Evolutionary conservation across 768 basidiomycete species (phyloP).

Genomic region (Mycena rebaudengoi): DNA sequence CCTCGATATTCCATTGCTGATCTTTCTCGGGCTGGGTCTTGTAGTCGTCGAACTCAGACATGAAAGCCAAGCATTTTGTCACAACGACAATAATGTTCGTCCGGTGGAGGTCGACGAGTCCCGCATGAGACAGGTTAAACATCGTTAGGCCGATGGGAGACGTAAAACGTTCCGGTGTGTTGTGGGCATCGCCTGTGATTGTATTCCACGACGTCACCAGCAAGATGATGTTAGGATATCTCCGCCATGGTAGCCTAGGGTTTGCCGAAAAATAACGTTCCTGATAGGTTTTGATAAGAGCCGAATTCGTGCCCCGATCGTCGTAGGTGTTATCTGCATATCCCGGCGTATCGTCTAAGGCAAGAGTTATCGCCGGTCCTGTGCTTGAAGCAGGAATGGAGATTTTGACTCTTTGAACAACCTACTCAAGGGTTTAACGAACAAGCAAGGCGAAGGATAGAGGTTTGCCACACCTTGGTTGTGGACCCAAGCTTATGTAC

Average conservation of each 20-base stretch:
- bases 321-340: conserved; percentile 1
- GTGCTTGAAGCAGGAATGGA: background rate
- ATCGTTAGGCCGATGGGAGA: conserved; percentile 4
- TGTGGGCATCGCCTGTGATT: conserved; percentile 8
- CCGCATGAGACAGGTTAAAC: background rate
- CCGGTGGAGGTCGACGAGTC: conserved; percentile 1
- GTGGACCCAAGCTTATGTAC: background rate
- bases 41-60: conserved; percentile 8
- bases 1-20: conserved; percentile 4
- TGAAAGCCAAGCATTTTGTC: conserved; percentile 3
- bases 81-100: conserved; percentile 11
- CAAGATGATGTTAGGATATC: conserved; percentile 10
- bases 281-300: background rate
- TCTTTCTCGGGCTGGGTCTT: conserved; percentile 1
- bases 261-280: background rate
- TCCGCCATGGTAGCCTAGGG: background rate
- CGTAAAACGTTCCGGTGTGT: conserved; percentile 1
- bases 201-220: conserved; percentile 10
- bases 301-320: conserved; percentile 1
- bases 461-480: background rate
- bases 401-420: conserved; percentile 3
- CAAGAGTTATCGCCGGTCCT: background rate
- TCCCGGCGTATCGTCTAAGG: conserved; percentile 4
- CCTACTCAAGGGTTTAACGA: background rate
- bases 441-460: background rate